Evolutionary conservation across 2,329 filamentous ascomycete genomes (phyloP).

Genomic region (Furcasterigmium furcatum): DNA sequence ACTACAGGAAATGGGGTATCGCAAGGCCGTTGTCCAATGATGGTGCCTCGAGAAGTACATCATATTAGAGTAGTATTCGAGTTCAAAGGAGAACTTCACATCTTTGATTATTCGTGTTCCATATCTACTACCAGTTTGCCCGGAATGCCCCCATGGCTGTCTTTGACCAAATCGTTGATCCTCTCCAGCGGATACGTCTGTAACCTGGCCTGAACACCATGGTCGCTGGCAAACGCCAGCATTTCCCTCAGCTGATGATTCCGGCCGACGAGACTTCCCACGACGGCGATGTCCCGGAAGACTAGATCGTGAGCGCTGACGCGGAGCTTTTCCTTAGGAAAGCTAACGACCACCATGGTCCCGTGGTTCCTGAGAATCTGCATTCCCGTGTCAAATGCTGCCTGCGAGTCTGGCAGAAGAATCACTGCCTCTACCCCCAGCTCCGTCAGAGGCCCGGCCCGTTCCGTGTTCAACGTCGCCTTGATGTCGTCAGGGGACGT

Average conservation of each 20-base stretch:
- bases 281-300: background rate
- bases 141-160: background rate
- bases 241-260: conserved; percentile 1
- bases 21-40: no score
- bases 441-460: background rate
- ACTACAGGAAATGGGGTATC: no score
- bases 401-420: background rate
- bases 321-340: background rate
- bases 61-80: no score
- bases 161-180: background rate
- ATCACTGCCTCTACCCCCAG: background rate
- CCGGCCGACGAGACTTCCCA: background rate
- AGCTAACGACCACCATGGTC: conserved; percentile 1
- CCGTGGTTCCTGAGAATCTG: background rate
- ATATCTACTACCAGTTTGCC: background rate
- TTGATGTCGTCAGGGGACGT: background rate
- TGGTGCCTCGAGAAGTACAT: no score
- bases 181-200: background rate
- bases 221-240: background rate
- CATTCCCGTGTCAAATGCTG: background rate
- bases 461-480: background rate
- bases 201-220: background rate
- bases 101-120: no score
- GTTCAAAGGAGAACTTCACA: no score
- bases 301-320: background rate